Evolutionary conservation across 2,329 filamentous ascomycete genomes (phyloP).

Genomic region (Pseudocercospora cruenta): DNA sequence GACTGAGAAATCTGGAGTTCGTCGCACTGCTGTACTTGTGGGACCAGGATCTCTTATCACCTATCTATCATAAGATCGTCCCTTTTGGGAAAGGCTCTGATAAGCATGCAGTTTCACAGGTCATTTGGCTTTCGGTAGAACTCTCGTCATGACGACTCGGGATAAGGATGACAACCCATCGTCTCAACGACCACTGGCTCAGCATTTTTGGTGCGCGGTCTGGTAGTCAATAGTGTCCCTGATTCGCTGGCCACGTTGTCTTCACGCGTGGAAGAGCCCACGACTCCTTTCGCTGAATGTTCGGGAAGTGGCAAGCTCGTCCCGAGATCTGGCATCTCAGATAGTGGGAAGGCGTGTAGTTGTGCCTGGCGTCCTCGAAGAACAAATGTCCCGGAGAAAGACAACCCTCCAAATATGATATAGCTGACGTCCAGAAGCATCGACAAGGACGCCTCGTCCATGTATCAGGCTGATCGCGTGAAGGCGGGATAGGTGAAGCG

Average conservation of each 20-base stretch:
- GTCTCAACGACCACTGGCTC: neutral
- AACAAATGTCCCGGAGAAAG: neutral
- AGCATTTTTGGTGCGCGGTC: neutral
- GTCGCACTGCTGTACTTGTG: neutral
- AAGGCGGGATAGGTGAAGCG: neutral
- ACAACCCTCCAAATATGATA: neutral
- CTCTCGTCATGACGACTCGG: slow-evolving; percentile 2
- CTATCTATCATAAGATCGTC: neutral
- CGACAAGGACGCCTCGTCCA: slow-evolving; percentile 1
- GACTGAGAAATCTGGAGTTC: neutral
- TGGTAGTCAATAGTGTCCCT: neutral
- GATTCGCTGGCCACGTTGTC: slow-evolving; percentile 10
- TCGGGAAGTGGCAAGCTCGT: neutral
- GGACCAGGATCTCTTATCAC: slow-evolving; percentile 3
- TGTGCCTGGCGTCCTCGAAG: neutral
- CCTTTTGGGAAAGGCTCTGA: slow-evolving; percentile 4
- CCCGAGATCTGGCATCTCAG: neutral
- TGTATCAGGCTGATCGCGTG: neutral
- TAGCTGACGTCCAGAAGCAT: slow-evolving; percentile 3
- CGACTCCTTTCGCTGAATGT: neutral
- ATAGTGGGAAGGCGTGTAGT: neutral
- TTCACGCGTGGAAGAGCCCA: neutral
- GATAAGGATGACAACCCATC: neutral
- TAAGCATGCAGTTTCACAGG: slow-evolving; percentile 3
- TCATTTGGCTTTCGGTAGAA: slow-evolving; percentile 8